Base-by-base conservation (phyloP, 768 basidiomycete species). In the Boletus bicolor region DNA sequence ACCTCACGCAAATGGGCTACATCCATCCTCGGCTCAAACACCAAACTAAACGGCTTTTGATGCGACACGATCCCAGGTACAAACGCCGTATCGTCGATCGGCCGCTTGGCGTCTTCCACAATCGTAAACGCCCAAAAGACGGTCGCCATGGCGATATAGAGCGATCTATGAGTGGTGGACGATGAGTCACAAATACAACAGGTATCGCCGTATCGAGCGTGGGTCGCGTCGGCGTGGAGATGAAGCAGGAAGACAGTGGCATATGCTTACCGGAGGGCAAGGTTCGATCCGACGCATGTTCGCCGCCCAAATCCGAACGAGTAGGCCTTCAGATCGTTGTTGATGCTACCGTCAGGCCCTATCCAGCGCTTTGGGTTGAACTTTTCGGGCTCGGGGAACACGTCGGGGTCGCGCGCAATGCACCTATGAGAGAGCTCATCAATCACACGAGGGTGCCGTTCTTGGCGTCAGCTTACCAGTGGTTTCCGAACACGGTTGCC, bases 71-170 rank as follows among this genome's bases (percentile, higher is more conserved):
- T 81, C 4, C 79, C 81, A 58, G 85, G 81, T 1, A 81, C 82
- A 60, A 88, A 86, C 0, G 78, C 83, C 41, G 79, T 72, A 7
- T 79, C 77, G 65, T 89, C 82, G 41, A 89, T 86, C 0, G 84
- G 82, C 6, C 73, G 66, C 10, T 68, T 57, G 0, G 78, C 73
- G 57, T 85, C 82, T 28, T 78, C 64, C 1, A 65, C 66, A 30
- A 89, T 72, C 0, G 59, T 74, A 71, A 88, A 87, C 0, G 84
- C 78, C 83, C 84, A 87, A n/a, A 85, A 75, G 7, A 83, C 62
- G 15, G 85, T 73, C 0, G 84, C 83, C 0, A 82, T 77, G 56
- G 83, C 85, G 52, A 87, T 73, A 62, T 83, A 85, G 5, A 88
- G 72, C 1, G 86, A 87, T 14, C 83, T 82, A 28, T 1, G 24